phyloP scores from a whole-genome alignment of 2,329 filamentous ascomycete genomes.

The Nemania serpens region DNA sequence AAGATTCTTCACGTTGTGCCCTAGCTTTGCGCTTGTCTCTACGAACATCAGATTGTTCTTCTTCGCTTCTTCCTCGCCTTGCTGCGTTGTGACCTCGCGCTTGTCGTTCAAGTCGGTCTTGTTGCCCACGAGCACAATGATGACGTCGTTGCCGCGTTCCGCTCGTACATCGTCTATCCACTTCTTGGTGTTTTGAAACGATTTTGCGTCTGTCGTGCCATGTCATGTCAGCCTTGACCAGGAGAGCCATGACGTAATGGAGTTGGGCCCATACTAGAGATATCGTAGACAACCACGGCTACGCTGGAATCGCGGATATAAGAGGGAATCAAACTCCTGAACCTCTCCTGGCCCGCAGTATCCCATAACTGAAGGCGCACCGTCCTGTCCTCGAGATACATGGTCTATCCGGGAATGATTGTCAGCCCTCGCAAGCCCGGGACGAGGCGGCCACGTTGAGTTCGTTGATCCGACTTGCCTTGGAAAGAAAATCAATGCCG shows the following conservation, averaged over 20 bases:
- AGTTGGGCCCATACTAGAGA: slow-evolving; percentile 69
- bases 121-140: slow-evolving; percentile 97
- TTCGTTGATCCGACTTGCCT: slow-evolving; percentile 61
- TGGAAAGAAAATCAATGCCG: slow-evolving; percentile 98
- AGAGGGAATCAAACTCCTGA: slow-evolving; percentile 94
- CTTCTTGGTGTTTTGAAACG: slow-evolving; percentile 98
- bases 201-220: slow-evolving; percentile 72
- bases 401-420: slow-evolving; percentile 65
- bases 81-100: slow-evolving; percentile 92
- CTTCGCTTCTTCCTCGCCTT: slow-evolving; percentile 97
- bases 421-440: slow-evolving; percentile 21
- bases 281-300: slow-evolving; percentile 98
- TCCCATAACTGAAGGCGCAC: slow-evolving; percentile 98
- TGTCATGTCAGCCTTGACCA: slow-evolving; percentile 22
- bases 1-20: slow-evolving; percentile 96
- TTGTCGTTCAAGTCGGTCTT: slow-evolving; percentile 99
- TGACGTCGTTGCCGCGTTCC: slow-evolving; percentile 96
- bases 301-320: slow-evolving; percentile 99
- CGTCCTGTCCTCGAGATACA: slow-evolving; percentile 99
- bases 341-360: slow-evolving; percentile 95
- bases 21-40: slow-evolving; percentile 96
- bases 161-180: slow-evolving; percentile 99
- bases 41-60: slow-evolving; percentile 99
- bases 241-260: not conserved
- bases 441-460: not conserved